Base-by-base conservation (phyloP, 305 asterid genomes). In the Fraxinus nigra region DNA sequence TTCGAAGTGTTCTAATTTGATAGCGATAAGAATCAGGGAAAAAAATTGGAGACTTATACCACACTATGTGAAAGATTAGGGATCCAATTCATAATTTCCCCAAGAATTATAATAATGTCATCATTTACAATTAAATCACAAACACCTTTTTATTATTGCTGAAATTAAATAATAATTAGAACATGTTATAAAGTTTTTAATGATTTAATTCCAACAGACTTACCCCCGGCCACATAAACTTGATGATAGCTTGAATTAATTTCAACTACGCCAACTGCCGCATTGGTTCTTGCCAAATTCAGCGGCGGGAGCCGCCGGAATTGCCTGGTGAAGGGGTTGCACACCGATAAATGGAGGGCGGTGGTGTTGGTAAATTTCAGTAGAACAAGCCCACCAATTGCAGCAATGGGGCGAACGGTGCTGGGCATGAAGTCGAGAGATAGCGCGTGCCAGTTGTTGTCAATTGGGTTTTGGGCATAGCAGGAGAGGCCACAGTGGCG, bases 321-420 rank as follows among this genome's bases (percentile, higher is more conserved):
- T 72, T 93, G 93, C 1, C 87, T 79, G 9, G 98, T 94, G 72
- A 94, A 93, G 7, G 94, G 97, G 83, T 93, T 92, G 86, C 89
- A 89, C 4, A 91, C 72, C 22, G 93, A 91, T 13, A 95, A 86
- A 54, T 86, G 88, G 75, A 95, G 95, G 6, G 81, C 51, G 48
- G 90, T 82, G 32, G 82, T 59, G 72, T 43, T 65, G 6, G 87
- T 82, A 72, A 86, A 13, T 79, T 83, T 88, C 6, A 87, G 14
- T 4, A 93, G 91, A 3, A 95, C 76, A 4, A 90, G 84, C 35
- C 93, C 93, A 30, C 78, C 74, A 65, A 89, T 63, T 0, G 97
- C 37, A 5, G 92, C 91, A 75, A 92, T 82, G 0, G 95, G 93
- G 72, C 86, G 90, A 28, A 85, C 61, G 26, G 90, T 84, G 77